Percentiles rank a stretch among this genome's conserved stretches.
Conservation (phyloP, 306 rosid species). For the Hylodesmum podocarpum region DNA sequence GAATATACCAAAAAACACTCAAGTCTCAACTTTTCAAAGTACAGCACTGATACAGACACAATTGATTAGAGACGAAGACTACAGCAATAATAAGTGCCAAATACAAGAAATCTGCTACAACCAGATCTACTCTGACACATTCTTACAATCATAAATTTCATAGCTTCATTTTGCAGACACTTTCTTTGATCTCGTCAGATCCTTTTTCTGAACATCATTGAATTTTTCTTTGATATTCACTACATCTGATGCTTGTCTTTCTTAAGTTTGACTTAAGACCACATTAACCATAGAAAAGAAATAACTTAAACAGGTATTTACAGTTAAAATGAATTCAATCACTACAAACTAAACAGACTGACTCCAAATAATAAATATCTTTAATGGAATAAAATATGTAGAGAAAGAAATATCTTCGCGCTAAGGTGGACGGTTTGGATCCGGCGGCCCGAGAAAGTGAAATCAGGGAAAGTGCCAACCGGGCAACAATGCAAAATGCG, state of each 20-base stretch:
- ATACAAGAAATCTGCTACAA: not conserved
- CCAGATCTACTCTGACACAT: not conserved
- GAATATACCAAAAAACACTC: not conserved
- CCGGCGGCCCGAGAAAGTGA: not conserved
- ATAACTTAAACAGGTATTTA: not conserved
- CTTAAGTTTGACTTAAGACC: not conserved
- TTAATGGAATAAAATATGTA: too few relatives aligned
- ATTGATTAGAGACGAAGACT: not conserved
- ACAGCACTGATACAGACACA: not conserved
- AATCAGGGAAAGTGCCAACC: not conserved
- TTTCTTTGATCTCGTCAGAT: not conserved
- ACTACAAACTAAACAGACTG: not conserved
- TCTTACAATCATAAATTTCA: not conserved
- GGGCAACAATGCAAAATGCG: not conserved
- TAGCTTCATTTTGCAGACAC: not conserved
- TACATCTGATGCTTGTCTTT: not conserved
- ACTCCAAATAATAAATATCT: not conserved
- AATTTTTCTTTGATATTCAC: not conserved
- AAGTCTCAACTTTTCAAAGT: not conserved
- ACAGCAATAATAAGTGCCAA: not conserved
- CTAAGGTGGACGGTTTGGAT: not conserved
- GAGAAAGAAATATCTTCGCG: constrained; percentile 9
- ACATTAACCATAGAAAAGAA: not conserved
- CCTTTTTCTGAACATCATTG: not conserved
- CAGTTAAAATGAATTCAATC: not conserved